Evolutionary conservation across 176 grass and related monocot genomes (phyloP).

Genomic region (Triticum dicoccoides): DNA sequence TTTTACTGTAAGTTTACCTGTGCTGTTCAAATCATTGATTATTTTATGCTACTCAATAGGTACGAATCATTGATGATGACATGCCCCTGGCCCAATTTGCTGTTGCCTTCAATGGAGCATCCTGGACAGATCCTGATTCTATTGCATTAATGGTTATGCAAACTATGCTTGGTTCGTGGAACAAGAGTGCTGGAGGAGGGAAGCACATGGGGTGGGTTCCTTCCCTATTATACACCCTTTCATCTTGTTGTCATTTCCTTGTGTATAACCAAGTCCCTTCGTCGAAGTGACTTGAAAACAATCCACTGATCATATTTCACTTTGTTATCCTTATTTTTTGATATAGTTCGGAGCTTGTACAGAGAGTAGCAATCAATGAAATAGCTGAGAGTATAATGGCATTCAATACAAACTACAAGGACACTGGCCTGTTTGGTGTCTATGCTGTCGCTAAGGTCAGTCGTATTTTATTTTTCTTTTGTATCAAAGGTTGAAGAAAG

Average conservation of each 20-base stretch:
- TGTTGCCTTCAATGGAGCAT: constrained; percentile 91
- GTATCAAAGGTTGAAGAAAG: neutral
- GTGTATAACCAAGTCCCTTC: neutral
- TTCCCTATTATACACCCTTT: neutral
- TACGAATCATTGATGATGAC: constrained; percentile 95
- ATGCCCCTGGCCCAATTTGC: constrained; percentile 92
- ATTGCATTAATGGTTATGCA: constrained; percentile 99
- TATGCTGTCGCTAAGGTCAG: constrained; percentile 90
- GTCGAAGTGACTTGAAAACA: neutral
- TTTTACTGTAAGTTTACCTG: neutral
- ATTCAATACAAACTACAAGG: constrained; percentile 98
- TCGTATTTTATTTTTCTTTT: neutral
- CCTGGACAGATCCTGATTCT: constrained; percentile 88
- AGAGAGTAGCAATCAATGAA: constrained; percentile 89
- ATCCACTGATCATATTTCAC: neutral
- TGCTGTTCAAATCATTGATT: constrained; percentile 10
- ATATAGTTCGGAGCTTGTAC: constrained; percentile 90
- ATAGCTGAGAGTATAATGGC: constrained; percentile 98
- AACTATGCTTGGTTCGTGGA: constrained; percentile 96
- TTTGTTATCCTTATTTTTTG: constrained; percentile 2
- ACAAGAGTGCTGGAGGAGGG: constrained; percentile 74
- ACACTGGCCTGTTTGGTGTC: constrained; percentile 94
- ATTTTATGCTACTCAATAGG: constrained; percentile 42
- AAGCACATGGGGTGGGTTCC: constrained; percentile 82
- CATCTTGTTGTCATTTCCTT: neutral